A percentile compares a stretch with the other conserved stretches of the same genome.
Evolutionary conservation across 2,329 filamentous ascomycete genomes (phyloP).

Genomic region (Colletotrichum theobromicola): DNA sequence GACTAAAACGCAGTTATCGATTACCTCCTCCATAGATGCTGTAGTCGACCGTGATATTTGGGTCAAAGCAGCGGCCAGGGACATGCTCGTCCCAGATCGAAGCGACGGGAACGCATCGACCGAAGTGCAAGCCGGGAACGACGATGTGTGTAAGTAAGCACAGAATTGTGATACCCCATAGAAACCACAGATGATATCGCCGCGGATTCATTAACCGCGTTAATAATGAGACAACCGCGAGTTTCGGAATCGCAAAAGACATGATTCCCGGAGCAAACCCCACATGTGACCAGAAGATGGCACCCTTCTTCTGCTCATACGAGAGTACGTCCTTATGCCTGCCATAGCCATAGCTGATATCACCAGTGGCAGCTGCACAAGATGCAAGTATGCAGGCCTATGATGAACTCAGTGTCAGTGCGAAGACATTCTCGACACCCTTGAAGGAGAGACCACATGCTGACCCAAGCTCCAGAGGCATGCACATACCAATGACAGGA

Average conservation of each 20-base stretch:
- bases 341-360: conserved; percentile 42
- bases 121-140: conserved; percentile 39
- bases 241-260: conserved; percentile 45
- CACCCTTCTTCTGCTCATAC: conserved; percentile 29
- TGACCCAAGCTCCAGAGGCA: neutral
- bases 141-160: conserved; percentile 39
- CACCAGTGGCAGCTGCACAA: conserved; percentile 35
- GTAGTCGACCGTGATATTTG: conserved; percentile 40
- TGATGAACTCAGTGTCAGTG: neutral
- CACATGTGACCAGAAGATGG: conserved; percentile 39
- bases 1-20: fast-evolving
- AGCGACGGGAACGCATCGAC: conserved; percentile 42
- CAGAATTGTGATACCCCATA: conserved; percentile 39
- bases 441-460: neutral
- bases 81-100: conserved; percentile 43
- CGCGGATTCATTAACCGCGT: conserved; percentile 41
- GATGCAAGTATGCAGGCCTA: conserved; percentile 24
- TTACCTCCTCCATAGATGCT: neutral
- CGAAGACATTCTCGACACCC: no score
- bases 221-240: conserved; percentile 44
- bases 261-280: conserved; percentile 42
- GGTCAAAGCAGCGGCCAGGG: conserved; percentile 37
- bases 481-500: neutral
- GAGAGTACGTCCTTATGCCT: conserved; percentile 38
- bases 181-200: conserved; percentile 33